Conservation (phyloP, 2,329 filamentous ascomycete species). For the Malbranchea zuffiana region DNA sequence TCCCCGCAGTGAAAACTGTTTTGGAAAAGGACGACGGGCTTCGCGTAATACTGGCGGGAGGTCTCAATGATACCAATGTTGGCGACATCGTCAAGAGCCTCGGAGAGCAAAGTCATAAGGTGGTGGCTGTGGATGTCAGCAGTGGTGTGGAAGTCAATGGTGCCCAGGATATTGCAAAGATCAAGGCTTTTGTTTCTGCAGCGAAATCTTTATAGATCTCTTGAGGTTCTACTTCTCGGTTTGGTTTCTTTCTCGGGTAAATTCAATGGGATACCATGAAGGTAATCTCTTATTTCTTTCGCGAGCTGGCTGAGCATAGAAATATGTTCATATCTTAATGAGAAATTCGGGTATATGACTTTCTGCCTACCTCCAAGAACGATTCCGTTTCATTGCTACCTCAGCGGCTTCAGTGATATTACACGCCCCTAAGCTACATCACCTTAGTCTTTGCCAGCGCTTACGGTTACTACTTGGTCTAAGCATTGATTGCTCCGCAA, state of each 20-base stretch:
- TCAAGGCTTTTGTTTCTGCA: slow-evolving; percentile 64
- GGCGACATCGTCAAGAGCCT: slow-evolving; percentile 52
- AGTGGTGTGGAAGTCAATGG: slow-evolving; percentile 84
- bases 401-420: too few species aligned
- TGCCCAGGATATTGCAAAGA: slow-evolving; percentile 69
- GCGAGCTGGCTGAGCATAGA: too few species aligned
- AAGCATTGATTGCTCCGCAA: too few species aligned
- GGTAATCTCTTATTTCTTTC: background rate
- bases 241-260: background rate
- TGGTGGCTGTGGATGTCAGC: slow-evolving; percentile 83
- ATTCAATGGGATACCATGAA: background rate
- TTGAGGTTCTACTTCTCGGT: slow-evolving; percentile 7
- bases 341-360: too few species aligned
- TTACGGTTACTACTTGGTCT: too few species aligned
- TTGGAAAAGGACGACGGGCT: slow-evolving; percentile 60
- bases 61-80: slow-evolving; percentile 71
- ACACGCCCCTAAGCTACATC: too few species aligned
- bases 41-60: slow-evolving; percentile 71
- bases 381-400: too few species aligned
- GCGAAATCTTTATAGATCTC: slow-evolving; percentile 47
- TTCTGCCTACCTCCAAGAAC: too few species aligned
- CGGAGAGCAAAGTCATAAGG: slow-evolving; percentile 48
- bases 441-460: too few species aligned
- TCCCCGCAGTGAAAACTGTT: slow-evolving; percentile 54
- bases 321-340: too few species aligned